These are phyloP conservation scores for Cutaneotrichosporon dermatis DNA, from an alignment of 1,284 basidiomycete genomes.

Conservation along the genomic window DNA sequence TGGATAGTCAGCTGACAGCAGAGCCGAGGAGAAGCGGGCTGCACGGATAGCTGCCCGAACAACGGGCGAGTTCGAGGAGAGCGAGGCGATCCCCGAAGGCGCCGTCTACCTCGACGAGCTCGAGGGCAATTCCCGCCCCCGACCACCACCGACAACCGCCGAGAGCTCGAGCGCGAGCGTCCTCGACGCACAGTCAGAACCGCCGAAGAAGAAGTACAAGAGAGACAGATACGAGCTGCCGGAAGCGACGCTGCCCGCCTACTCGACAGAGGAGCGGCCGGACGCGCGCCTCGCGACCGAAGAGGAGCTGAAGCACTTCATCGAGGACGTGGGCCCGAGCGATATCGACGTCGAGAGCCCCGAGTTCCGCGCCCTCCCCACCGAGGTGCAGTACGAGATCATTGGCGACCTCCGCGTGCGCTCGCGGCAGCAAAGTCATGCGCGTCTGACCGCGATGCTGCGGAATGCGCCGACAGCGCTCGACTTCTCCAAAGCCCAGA, in stretches of 20 bases:
- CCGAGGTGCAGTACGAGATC: slow-evolving; percentile 97
- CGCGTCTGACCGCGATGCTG: slow-evolving; percentile 87
- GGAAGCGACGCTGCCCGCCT: slow-evolving; percentile 55
- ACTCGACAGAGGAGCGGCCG: slow-evolving; percentile 55
- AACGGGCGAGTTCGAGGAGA: slow-evolving; percentile 31
- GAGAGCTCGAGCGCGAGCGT: neutral
- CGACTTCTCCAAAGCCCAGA: slow-evolving; percentile 95
- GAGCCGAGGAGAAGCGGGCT: slow-evolving; percentile 34
- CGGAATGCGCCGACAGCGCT: slow-evolving; percentile 72
- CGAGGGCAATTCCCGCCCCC: slow-evolving; percentile 46
- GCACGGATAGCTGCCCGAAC: slow-evolving; percentile 12
- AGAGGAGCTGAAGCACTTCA: slow-evolving; percentile 81
- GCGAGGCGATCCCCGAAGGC: slow-evolving; percentile 58
- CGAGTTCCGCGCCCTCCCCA: slow-evolving; percentile 82
- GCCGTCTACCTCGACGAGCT: slow-evolving; percentile 83
- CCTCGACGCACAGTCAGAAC: slow-evolving; percentile 21
- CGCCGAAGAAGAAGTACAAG: slow-evolving; percentile 30
- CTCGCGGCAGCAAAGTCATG: slow-evolving; percentile 89
- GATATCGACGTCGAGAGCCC: slow-evolving; percentile 84
- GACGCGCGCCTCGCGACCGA: slow-evolving; percentile 91
- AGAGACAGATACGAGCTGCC: slow-evolving; percentile 81
- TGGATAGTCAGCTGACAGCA: neutral
- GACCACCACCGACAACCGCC: slow-evolving; percentile 9
- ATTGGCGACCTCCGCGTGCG: slow-evolving; percentile 90
- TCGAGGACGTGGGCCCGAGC: slow-evolving; percentile 86